Base-by-base conservation (phyloP, 2,329 filamentous ascomycete genomes). In the Raffaelea albimanens region DNA sequence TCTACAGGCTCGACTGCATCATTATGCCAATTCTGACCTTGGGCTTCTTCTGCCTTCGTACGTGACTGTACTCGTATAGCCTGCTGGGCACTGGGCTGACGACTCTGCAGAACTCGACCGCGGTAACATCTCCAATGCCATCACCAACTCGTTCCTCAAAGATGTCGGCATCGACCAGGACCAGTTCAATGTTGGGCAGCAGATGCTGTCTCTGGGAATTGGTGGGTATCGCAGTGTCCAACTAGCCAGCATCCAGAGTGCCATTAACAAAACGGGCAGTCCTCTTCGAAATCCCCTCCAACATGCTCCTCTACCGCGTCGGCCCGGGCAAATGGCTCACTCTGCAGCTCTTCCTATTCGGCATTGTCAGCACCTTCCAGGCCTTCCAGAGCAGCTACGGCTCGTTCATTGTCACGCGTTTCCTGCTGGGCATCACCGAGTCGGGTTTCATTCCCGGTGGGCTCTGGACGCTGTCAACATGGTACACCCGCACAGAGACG, bases 401-500 rank as follows among this genome's bases (percentile, higher is more conserved):
- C 2, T 65, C 66, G 3, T 78, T 70, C 53, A 60, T 78, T 23
- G 66, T 63, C 0, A 73, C 72, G 0, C 65, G 75, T 0, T 66
- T 78, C 45, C 59, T 78, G 1, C 66, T 39, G 18, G 38, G 74
- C 2, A 61, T 78, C 13, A 69, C 67, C 3, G 75, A 78, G 56
- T 70, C 70, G 1, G 75, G 75, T 1, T 78, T 75, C 52, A 77
- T 78, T 46, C 75, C 75, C 1, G 75, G 73, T 3, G 63, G 64
- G 7, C 59, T 72, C 0, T 75, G 65, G 61, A 73, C 72, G 2
- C 59, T 78, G 2, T 75, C 73, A 0, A 73, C 69, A 1, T 78
- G 74, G 73, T 78, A 78, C 57, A 76, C 71, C 1, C 66, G 66
- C 3, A 62, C 63, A 3, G 75, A 78, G 56, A 71, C 70, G 0